phyloP scores from a whole-genome alignment of 495 filamentous ascomycete genomes.

The Penicillium cosmopolitanum region DNA sequence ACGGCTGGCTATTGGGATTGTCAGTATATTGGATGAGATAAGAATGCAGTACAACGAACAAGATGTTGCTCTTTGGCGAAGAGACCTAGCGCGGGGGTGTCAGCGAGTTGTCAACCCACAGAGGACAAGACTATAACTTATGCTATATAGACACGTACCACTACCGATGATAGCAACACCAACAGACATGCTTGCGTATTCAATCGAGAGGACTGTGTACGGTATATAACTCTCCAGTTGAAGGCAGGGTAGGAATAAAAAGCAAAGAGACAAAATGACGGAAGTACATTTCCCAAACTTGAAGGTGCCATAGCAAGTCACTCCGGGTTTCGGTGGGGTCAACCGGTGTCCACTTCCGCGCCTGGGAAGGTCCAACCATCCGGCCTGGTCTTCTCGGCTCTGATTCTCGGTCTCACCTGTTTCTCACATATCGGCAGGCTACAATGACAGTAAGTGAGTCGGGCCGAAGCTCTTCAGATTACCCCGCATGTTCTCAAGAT shows the following conservation, averaged over 20 bases:
- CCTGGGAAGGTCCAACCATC: slow-evolving; percentile 33
- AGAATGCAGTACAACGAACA: slow-evolving; percentile 32
- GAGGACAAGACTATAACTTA: slow-evolving; percentile 36
- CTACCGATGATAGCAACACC: slow-evolving; percentile 72
- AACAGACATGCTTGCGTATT: slow-evolving; percentile 34
- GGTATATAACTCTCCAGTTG: neutral
- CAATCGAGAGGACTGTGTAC: neutral
- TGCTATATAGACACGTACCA: slow-evolving; percentile 49
- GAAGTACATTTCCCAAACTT: neutral
- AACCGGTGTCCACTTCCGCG: slow-evolving; percentile 13
- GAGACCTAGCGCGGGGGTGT: slow-evolving; percentile 44
- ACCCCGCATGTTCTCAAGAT: neutral
- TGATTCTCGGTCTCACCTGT: too few species aligned
- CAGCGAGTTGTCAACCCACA: slow-evolving; percentile 4
- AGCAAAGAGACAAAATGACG: neutral
- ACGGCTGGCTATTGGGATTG: slow-evolving; percentile 51
- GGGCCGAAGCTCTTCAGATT: neutral
- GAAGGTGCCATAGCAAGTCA: slow-evolving; percentile 7
- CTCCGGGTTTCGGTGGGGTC: slow-evolving; percentile 22
- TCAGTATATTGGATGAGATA: slow-evolving; percentile 1
- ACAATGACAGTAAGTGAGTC: neutral
- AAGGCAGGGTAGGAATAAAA: neutral
- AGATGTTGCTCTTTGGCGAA: slow-evolving; percentile 49
- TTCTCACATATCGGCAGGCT: too few species aligned
- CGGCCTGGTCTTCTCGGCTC: neutral